Conservation (phyloP, 2,329 filamentous ascomycete genomes). For the Lizonia empirigonia region DNA sequence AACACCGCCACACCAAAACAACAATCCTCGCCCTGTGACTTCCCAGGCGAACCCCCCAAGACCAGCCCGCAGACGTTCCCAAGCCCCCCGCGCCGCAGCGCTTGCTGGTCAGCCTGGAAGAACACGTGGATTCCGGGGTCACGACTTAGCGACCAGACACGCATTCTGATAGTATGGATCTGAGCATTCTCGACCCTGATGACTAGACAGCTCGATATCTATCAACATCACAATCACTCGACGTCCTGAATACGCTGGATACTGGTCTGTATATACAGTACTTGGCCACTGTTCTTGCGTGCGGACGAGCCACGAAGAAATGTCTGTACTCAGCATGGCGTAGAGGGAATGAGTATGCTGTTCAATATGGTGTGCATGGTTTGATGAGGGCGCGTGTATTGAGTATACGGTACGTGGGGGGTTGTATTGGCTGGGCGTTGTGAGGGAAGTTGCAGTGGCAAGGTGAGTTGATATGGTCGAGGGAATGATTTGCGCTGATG, state of each 20-base stretch:
- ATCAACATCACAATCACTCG: conserved; percentile 15
- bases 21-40: conserved; percentile 5
- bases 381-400: too few relatives aligned
- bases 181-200: conserved; percentile 15
- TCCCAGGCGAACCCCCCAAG: conserved; percentile 5
- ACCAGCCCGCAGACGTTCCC: not conserved
- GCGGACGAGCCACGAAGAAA: too few relatives aligned
- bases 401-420: conserved; percentile 67
- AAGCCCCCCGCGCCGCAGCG: not conserved
- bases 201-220: conserved; percentile 4
- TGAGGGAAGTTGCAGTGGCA: conserved; percentile 73
- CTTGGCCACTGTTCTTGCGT: not conserved
- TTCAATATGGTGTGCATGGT: too few relatives aligned
- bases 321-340: too few relatives aligned
- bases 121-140: not conserved
- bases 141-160: not conserved
- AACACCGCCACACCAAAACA: conserved; percentile 43
- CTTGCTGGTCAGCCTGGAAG: not conserved
- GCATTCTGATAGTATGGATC: conserved; percentile 10
- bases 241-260: conserved; percentile 9
- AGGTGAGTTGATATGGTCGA: conserved; percentile 54
- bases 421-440: conserved; percentile 71
- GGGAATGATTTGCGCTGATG: not conserved
- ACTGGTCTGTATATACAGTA: conserved; percentile 3
- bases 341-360: too few relatives aligned